phyloP scores from a whole-genome alignment of 768 basidiomycete species.

The Russula sp. region DNA sequence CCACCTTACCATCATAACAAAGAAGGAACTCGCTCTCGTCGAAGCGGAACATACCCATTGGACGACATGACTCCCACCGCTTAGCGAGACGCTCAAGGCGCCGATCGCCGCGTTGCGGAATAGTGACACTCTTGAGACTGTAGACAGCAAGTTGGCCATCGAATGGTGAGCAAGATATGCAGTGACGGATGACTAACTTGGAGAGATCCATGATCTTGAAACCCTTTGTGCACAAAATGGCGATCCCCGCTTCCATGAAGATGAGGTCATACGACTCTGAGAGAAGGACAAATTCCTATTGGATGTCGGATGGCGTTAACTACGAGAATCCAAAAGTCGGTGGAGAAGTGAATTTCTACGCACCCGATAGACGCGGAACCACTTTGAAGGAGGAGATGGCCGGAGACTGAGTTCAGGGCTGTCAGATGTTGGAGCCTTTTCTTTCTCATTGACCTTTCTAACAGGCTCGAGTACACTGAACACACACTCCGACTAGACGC shows the following conservation, averaged over 20 bases:
- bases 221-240: slow-evolving; percentile 86
- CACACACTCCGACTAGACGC: slow-evolving; percentile 67
- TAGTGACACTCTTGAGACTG: slow-evolving; percentile 82
- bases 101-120: slow-evolving; percentile 73
- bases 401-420: slow-evolving; percentile 69
- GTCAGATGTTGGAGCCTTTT: slow-evolving; percentile 60
- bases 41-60: slow-evolving; percentile 84
- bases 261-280: slow-evolving; percentile 85
- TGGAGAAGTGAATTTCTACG: slow-evolving; percentile 2
- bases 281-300: slow-evolving; percentile 80
- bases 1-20: slow-evolving; percentile 64
- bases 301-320: not conserved
- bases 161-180: not conserved
- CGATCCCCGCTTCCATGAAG: slow-evolving; percentile 90
- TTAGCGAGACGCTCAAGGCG: slow-evolving; percentile 60
- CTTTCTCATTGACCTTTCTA: slow-evolving; percentile 70
- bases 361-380: slow-evolving; percentile 88
- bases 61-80: slow-evolving; percentile 71
- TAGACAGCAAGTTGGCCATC: not conserved
- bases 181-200: slow-evolving; percentile 52
- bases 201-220: slow-evolving; percentile 97
- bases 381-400: slow-evolving; percentile 75
- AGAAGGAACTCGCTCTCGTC: slow-evolving; percentile 83
- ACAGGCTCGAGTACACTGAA: slow-evolving; percentile 93
- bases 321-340: not conserved